Base-by-base conservation (phyloP, 306 rosid species). In the Prunus davidiana region DNA sequence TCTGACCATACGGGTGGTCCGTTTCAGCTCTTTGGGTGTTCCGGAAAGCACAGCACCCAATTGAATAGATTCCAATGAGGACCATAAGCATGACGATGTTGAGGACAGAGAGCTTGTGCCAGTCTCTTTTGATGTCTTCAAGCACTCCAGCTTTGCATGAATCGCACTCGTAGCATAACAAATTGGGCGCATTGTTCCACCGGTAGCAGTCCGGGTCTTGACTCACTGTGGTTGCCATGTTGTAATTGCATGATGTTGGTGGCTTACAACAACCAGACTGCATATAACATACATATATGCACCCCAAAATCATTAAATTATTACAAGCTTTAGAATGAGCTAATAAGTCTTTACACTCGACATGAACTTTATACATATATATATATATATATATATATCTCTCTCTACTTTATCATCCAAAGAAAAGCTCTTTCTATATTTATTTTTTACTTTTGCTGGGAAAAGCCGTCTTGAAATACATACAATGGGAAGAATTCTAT, bases 231-330 rank as follows among this genome's bases (percentile, higher is more conserved):
- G 78, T 34, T 27, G 76, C 78, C 69, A 62, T 50, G 87, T 81
- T 84, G 89, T 92, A 93, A 66, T 51, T 88, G 85, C 99, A 92
- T 0, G 90, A 57, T 1, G 91, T 86, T 60, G 98, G 98, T 18
- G 98, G 97, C 64, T 92, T 96, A 81, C 99, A 96, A 43, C 99
- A 96, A 58, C 99, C 98, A 4, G 96, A 92, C 98, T 95, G 81
- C 81, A 78, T 8, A 64, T 16, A 32, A 32, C 1, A 32, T 32
- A 22, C 5, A 10, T 20, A 9, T 19, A 13, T 27, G 19, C 3
- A 62, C 67, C 67, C 43, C 28, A 62, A 62, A 62, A 62, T 22
- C 30, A 62, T 28, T 62, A 13, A 27, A 15, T 30, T 14, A 27
- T 30, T 7, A 28, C 67, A 62, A 62, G 41, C 22, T 62, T 62